Conservation (phyloP, 352 stramenopile species). For the Phytophthora gonapodyides region DNA sequence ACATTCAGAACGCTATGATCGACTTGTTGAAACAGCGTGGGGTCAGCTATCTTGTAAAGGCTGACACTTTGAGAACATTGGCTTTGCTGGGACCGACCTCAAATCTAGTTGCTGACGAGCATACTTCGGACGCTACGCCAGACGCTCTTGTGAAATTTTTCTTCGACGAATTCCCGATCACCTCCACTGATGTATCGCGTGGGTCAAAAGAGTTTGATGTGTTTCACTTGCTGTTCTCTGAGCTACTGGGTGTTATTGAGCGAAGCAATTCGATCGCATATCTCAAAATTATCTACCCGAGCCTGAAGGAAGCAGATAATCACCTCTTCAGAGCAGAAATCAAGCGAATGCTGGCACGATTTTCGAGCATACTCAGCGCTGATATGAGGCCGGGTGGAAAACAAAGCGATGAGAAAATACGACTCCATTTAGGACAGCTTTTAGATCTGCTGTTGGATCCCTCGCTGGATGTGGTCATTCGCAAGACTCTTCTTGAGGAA, state of each 20-base stretch:
- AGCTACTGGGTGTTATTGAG: slow-evolving; percentile 62
- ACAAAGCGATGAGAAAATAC: slow-evolving; percentile 10
- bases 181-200: slow-evolving; percentile 65
- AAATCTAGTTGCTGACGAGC: slow-evolving; percentile 6
- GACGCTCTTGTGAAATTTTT: slow-evolving; percentile 54
- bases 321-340: slow-evolving; percentile 68
- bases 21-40: slow-evolving; percentile 42
- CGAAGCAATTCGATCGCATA: slow-evolving; percentile 50
- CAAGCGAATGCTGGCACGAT: slow-evolving; percentile 45
- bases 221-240: slow-evolving; percentile 56
- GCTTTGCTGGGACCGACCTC: slow-evolving; percentile 34
- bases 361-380: slow-evolving; percentile 32
- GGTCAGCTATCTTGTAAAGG: slow-evolving; percentile 65
- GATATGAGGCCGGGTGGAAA: background rate
- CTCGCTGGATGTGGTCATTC: slow-evolving; percentile 41
- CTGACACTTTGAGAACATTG: slow-evolving; percentile 54
- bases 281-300: slow-evolving; percentile 58
- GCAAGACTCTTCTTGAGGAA: slow-evolving; percentile 48
- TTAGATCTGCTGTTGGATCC: slow-evolving; percentile 50
- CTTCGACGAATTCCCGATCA: slow-evolving; percentile 77
- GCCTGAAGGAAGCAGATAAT: slow-evolving; percentile 59
- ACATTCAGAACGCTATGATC: slow-evolving; percentile 44
- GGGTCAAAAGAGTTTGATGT: slow-evolving; percentile 73
- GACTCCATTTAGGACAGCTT: slow-evolving; percentile 35
- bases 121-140: slow-evolving; percentile 26